Evolutionary conservation across 2,329 filamentous ascomycete species (phyloP).

Genomic region (Microcyclospora pomicola): DNA sequence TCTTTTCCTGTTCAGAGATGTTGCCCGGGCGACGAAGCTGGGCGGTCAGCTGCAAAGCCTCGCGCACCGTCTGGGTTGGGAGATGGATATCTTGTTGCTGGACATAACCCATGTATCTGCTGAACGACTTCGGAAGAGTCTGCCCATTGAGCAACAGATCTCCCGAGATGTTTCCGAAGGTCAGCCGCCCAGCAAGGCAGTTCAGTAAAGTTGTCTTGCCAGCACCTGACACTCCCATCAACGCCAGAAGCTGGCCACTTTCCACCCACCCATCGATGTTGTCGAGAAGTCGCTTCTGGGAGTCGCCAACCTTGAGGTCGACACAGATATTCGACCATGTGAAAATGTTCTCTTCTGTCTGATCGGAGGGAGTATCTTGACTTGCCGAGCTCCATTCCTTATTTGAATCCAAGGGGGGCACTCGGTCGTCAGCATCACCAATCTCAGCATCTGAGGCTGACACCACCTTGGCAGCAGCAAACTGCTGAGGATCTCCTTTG

Average conservation of each 20-base stretch:
- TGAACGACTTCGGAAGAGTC: constrained; percentile 28
- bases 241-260: constrained; percentile 61
- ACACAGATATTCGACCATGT: constrained; percentile 84
- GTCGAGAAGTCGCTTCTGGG: constrained; percentile 37
- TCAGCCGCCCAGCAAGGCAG: constrained; percentile 30
- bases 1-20: constrained; percentile 46
- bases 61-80: constrained; percentile 50
- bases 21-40: constrained; percentile 47
- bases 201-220: constrained; percentile 29
- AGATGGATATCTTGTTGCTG: constrained; percentile 57
- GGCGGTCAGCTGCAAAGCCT: constrained; percentile 53
- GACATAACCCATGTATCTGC: constrained; percentile 40
- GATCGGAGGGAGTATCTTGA: constrained; percentile 41
- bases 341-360: constrained; percentile 35
- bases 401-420: constrained; percentile 1
- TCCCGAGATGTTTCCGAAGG: constrained; percentile 31
- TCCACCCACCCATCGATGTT: constrained; percentile 59
- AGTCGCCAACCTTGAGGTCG: constrained; percentile 41
- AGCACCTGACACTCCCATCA: constrained; percentile 65
- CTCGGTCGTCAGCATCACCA: constrained; percentile 4
- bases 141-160: constrained; percentile 33
- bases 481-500: no score
- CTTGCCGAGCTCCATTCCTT: constrained; percentile 33
- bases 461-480: not conserved
- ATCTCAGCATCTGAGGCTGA: constrained; percentile 1